Evolutionary conservation across 148 eudicot species (phyloP).

Genomic region (Pharnaceum exiguum): DNA sequence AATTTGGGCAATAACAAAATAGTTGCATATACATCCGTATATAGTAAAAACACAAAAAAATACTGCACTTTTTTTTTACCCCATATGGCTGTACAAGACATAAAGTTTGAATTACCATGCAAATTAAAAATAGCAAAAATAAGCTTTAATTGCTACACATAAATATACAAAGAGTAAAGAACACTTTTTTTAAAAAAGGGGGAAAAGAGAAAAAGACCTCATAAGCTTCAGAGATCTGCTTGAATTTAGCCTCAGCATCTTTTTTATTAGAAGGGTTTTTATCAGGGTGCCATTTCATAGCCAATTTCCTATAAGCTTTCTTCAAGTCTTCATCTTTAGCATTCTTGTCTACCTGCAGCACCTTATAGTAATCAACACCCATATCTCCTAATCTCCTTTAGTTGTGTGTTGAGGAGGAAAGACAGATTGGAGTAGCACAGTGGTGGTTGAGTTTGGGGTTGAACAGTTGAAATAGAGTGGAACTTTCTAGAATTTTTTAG

Average conservation of each 20-base stretch:
- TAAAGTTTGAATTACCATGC: neutral
- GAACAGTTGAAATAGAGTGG: no score
- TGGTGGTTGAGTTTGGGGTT: no score
- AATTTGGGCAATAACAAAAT: no score
- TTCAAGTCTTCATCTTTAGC: conserved; percentile 51
- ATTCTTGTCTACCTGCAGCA: conserved; percentile 35
- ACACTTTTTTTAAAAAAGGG: neutral
- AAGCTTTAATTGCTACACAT: no score
- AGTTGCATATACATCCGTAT: no score
- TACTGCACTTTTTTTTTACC: no score
- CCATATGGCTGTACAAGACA: no score
- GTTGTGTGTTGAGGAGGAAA: neutral
- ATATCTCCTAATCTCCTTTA: neutral
- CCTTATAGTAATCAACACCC: conserved; percentile 18
- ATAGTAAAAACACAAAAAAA: no score
- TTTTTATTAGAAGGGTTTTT: conserved; percentile 47
- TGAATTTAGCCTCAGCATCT: conserved; percentile 58
- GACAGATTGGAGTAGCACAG: no score
- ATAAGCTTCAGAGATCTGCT: conserved; percentile 54
- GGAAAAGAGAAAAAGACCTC: conserved; percentile 20
- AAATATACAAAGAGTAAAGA: no score
- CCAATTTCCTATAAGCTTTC: conserved; percentile 51
- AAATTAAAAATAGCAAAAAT: no score
- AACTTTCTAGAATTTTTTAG: no score
- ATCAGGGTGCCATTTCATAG: conserved; percentile 56